phyloP scores from a whole-genome alignment of 495 filamentous ascomycete species.

The Podospora pseudopauciseta region DNA sequence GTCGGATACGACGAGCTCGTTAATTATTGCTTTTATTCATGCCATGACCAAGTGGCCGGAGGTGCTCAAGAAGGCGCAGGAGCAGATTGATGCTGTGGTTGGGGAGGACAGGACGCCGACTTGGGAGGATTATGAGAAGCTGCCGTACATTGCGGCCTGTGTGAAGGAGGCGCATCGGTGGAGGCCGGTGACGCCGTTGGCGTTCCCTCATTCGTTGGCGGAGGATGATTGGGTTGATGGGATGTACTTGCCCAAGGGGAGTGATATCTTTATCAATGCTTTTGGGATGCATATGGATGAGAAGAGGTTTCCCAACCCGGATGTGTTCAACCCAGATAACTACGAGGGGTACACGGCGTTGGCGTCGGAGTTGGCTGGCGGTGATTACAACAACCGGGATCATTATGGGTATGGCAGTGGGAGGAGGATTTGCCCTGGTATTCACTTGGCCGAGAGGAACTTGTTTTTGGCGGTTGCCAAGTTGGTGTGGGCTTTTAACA shows the following conservation, averaged over 20 bases:
- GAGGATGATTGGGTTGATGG: constrained; percentile 42
- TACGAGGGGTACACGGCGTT: constrained; percentile 36
- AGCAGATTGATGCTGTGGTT: constrained; percentile 28
- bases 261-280: constrained; percentile 43
- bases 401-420: constrained; percentile 54
- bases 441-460: constrained; percentile 52
- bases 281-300: constrained; percentile 38
- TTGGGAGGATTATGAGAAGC: constrained; percentile 34
- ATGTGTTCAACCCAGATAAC: constrained; percentile 44
- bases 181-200: constrained; percentile 34
- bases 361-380: constrained; percentile 28
- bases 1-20: constrained; percentile 41
- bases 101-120: constrained; percentile 35
- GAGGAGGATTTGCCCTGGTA: constrained; percentile 54
- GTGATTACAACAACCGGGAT: constrained; percentile 40
- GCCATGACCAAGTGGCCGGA: constrained; percentile 44
- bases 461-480: constrained; percentile 47
- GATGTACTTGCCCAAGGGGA: constrained; percentile 42
- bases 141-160: constrained; percentile 42
- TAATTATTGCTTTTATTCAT: constrained; percentile 40
- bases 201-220: constrained; percentile 32
- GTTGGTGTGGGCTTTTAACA: constrained; percentile 52
- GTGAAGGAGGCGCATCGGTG: constrained; percentile 43
- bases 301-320: constrained; percentile 38
- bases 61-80: constrained; percentile 32